Percentiles rank a stretch among this genome's conserved stretches.
Evolutionary conservation across 148 eudicot species (phyloP).

Genomic region (Amaranthus cruentus): DNA sequence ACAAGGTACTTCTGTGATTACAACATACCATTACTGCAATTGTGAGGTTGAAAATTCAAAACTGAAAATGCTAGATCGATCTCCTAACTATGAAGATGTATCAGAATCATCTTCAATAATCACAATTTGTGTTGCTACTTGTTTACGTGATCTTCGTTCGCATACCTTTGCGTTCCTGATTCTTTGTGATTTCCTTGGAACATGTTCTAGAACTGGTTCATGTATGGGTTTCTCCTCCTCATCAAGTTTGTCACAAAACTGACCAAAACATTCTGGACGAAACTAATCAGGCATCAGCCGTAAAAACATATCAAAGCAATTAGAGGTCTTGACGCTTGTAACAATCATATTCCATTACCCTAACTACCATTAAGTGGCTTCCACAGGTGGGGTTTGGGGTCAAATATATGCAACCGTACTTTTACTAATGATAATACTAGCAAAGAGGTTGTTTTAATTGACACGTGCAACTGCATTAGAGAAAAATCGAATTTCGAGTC

Average conservation of each 20-base stretch:
- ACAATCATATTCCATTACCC: too few relatives aligned
- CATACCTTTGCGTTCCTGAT: conserved; percentile 11
- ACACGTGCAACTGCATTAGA: background rate
- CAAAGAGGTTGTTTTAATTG: too few relatives aligned
- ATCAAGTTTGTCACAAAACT: conserved; percentile 23
- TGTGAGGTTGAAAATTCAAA: background rate
- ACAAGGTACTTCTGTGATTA: too few relatives aligned
- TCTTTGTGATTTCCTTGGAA: conserved; percentile 24
- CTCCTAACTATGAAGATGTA: background rate
- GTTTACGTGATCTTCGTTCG: background rate
- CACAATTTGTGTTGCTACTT: background rate
- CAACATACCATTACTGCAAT: too few relatives aligned
- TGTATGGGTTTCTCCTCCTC: conserved; percentile 8
- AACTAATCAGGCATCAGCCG: conserved; percentile 25
- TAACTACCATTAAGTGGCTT: too few relatives aligned
- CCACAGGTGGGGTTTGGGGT: too few relatives aligned
- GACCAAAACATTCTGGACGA: conserved; percentile 8
- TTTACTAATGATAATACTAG: too few relatives aligned
- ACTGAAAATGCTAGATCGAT: background rate
- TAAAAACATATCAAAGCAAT: background rate
- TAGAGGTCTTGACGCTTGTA: background rate
- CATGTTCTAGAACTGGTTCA: background rate
- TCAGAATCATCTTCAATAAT: conserved; percentile 4
- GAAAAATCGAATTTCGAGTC: too few relatives aligned
- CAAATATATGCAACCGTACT: too few relatives aligned